phyloP scores from a whole-genome alignment of 139 green algal species.

The Parachlorella kessleri region DNA sequence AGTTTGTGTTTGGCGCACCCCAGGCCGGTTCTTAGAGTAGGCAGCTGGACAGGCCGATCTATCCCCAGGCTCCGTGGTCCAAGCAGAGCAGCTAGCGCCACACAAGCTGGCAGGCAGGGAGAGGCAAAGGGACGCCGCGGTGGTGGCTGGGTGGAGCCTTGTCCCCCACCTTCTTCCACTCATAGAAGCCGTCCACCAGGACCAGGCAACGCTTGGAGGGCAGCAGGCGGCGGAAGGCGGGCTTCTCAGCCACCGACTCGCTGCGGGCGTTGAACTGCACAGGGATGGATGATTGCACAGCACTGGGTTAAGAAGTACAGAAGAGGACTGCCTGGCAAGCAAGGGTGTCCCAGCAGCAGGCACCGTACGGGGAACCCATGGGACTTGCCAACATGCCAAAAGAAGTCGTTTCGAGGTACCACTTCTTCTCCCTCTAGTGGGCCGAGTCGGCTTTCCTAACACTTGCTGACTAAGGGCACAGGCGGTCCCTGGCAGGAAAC shows the following conservation, averaged over 20 bases:
- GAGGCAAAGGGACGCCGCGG: too few species aligned
- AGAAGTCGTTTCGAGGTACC: background rate
- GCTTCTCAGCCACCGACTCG: slow-evolving; percentile 65
- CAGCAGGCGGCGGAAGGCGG: slow-evolving; percentile 69
- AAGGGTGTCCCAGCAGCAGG: background rate
- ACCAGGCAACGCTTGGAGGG: slow-evolving; percentile 64
- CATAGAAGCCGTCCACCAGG: slow-evolving; percentile 81
- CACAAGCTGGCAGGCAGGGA: too few species aligned
- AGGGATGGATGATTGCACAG: background rate
- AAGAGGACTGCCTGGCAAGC: background rate
- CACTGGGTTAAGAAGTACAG: background rate
- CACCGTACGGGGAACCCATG: background rate
- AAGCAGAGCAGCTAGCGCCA: too few species aligned
- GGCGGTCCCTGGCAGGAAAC: too few species aligned
- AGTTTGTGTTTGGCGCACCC: too few species aligned
- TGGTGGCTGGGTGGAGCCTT: too few species aligned
- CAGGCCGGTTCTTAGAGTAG: too few species aligned
- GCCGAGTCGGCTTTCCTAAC: background rate
- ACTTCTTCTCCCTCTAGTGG: background rate
- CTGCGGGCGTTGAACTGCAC: slow-evolving; percentile 69
- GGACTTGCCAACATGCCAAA: background rate
- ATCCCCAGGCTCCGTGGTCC: too few species aligned
- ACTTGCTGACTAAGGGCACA: background rate
- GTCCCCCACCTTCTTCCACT: slow-evolving; percentile 74
- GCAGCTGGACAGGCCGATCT: too few species aligned